phyloP scores from a whole-genome alignment of 306 rosid species.

The Vigna reflexopilosa region DNA sequence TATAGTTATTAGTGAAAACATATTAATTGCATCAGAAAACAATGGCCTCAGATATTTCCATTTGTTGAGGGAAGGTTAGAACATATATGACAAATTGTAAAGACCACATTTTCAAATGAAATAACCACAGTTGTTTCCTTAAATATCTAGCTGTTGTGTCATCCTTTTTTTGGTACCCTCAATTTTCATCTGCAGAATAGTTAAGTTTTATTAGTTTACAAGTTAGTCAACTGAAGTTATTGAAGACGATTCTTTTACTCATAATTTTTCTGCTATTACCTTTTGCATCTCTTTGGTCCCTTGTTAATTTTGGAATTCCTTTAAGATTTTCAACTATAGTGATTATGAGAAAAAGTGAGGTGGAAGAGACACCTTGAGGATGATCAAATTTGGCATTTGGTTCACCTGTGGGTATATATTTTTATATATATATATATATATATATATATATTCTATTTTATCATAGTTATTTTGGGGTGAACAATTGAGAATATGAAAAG shows the following conservation, averaged over 20 bases:
- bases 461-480: slow-evolving; percentile 20
- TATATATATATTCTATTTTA: slow-evolving; percentile 31
- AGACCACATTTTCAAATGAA: slow-evolving; percentile 6
- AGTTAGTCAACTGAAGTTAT: slow-evolving; percentile 11
- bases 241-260: neutral
- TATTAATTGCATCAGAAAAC: slow-evolving; percentile 5
- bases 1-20: slow-evolving; percentile 4
- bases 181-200: slow-evolving; percentile 24
- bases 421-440: no score
- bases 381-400: slow-evolving; percentile 10
- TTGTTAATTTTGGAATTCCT: neutral
- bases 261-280: neutral
- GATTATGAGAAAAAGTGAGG: neutral
- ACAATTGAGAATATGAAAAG: neutral
- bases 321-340: neutral
- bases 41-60: neutral
- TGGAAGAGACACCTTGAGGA: neutral
- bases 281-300: neutral
- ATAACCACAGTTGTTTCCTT: neutral
- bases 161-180: neutral
- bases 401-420: neutral
- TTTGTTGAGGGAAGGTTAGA: slow-evolving; percentile 3
- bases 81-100: neutral
- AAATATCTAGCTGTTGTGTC: slow-evolving; percentile 1
- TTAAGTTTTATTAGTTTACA: neutral